A percentile compares a stretch with the other conserved stretches of the same genome.
Conservation (phyloP, 495 filamentous ascomycete genomes). For the Lindgomyces ingoldianus region DNA sequence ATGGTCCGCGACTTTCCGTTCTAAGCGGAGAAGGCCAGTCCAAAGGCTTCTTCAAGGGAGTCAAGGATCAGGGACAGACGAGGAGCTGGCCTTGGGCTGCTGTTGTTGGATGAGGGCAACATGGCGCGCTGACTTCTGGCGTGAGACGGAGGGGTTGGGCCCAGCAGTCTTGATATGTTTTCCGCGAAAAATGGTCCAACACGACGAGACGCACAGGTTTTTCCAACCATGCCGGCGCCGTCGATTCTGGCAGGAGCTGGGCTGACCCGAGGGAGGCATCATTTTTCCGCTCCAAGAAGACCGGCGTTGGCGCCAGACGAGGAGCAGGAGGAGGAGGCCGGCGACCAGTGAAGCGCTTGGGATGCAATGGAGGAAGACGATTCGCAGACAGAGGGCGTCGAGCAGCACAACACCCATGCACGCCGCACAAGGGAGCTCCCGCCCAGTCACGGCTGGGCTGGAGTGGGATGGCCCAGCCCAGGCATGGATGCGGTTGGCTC, state of each 20-base stretch:
- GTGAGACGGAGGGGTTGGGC: conserved; percentile 21
- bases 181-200: conserved; percentile 11
- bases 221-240: conserved; percentile 19
- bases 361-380: conserved; percentile 15
- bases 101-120: conserved; percentile 23
- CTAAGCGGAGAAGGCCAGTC: conserved; percentile 15
- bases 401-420: conserved; percentile 14
- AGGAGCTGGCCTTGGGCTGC: background rate
- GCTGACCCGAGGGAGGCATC: conserved; percentile 24
- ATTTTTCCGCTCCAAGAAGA: background rate
- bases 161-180: conserved; percentile 22
- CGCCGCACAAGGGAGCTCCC: conserved; percentile 14
- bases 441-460: conserved; percentile 8
- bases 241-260: conserved; percentile 25
- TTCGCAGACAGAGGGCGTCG: conserved; percentile 20
- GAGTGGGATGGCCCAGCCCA: conserved; percentile 24
- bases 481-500: conserved; percentile 26
- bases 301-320: conserved; percentile 34
- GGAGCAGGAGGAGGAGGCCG: conserved; percentile 6
- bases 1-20: conserved; percentile 20
- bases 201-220: conserved; percentile 15
- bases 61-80: conserved; percentile 10
- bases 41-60: background rate
- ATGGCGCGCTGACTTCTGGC: conserved; percentile 25
- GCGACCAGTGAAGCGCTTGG: conserved; percentile 28